Base-by-base conservation (phyloP, 2,329 filamentous ascomycete species). In the Periconia macrospinosa region DNA sequence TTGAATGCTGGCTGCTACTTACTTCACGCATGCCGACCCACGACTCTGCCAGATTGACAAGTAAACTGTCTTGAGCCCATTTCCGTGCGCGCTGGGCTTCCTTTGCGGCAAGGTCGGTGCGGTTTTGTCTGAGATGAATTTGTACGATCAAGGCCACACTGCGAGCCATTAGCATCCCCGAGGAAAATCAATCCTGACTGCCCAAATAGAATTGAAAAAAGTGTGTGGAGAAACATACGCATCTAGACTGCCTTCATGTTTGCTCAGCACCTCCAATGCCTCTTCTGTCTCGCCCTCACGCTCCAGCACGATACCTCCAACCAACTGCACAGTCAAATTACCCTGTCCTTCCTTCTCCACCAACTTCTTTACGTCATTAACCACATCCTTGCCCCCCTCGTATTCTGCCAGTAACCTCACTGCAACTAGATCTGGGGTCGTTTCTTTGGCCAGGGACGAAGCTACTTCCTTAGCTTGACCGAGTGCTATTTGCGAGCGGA, bases 31-130 rank as follows among this genome's bases (percentile, higher is more conserved):
- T 76, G 27, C 92, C 92, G 59, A 96, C 90, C 94, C 93, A 99
- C 8, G 91, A 91, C 78, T 99, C 94, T 8, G 92, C 92, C 61
- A 99, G 78, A 75, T 99, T 97, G 60, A 97, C 91, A 47, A 97
- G 80, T 40, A 97, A 79, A 63, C 89, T 96, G 72, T 97, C 94
- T 76, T 99, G 93, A 8, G 93, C 94, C 90, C 93, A 97, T 76
- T 91, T 85, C 72, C 92, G 86, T 35, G 94, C 94, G 35, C 89
- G 86, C 48, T 86, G 80, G 37, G 96, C 92, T 77, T 97, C 93
- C 76, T 96, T 96, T 13, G 92, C 67, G 1, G 94, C 94, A 46
- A 97, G 85, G 73, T 97, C 93, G 66, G 88, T 88, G 63, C 93
- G 86, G 80, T 97, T 97, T 72, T 96, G 91, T 64, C 90, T 84